phyloP scores from a whole-genome alignment of 257 asterid species.

The Vinca minor region DNA sequence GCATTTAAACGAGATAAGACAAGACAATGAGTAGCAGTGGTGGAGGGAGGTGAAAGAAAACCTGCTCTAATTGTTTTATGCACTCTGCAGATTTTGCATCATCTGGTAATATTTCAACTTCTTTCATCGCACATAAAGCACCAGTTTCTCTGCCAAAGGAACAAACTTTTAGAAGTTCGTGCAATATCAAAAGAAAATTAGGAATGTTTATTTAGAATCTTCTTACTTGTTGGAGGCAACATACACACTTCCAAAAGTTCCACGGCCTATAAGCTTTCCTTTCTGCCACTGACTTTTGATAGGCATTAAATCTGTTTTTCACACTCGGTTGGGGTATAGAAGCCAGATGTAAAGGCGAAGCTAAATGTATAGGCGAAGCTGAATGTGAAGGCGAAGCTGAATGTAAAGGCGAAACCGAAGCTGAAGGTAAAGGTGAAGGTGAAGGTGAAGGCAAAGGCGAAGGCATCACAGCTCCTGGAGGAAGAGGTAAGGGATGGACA shows the following conservation, averaged over 20 bases:
- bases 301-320: slow-evolving; percentile 40
- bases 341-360: no score
- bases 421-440: slow-evolving; percentile 31
- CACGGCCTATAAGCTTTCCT: slow-evolving; percentile 90
- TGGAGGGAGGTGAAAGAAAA: slow-evolving; percentile 16
- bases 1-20: slow-evolving; percentile 6
- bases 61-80: slow-evolving; percentile 84
- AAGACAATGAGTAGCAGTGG: not conserved
- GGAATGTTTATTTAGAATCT: not conserved
- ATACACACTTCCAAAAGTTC: slow-evolving; percentile 82
- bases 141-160: slow-evolving; percentile 60
- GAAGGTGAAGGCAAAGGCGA: no score
- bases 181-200: not conserved
- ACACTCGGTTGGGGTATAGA: slow-evolving; percentile 29
- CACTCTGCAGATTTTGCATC: slow-evolving; percentile 76
- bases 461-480: slow-evolving; percentile 51
- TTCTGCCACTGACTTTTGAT: slow-evolving; percentile 67
- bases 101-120: slow-evolving; percentile 74
- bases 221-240: slow-evolving; percentile 83
- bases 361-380: no score
- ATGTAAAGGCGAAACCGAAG: slow-evolving; percentile 35
- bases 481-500: slow-evolving; percentile 76
- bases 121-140: slow-evolving; percentile 96
- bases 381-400: slow-evolving; percentile 30
- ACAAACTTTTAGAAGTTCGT: not conserved